Conservation (phyloP, 257 asterid genomes). For the Vinca minor region DNA sequence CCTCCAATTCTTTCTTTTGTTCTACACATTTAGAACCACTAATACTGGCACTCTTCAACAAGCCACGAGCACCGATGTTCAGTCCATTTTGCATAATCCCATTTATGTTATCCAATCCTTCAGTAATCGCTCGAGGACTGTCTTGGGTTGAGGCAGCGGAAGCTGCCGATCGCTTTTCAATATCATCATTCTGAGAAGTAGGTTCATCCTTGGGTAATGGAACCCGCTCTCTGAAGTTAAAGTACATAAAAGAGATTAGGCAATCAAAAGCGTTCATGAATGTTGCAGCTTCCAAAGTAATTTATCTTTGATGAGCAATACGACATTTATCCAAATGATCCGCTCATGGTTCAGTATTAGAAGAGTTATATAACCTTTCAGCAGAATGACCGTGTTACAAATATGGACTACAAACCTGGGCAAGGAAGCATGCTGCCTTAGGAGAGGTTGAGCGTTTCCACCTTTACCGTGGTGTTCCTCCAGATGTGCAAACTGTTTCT, state of each 20-base stretch:
- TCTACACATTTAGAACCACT: conserved; percentile 82
- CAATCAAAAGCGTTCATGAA: neutral
- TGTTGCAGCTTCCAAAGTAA: neutral
- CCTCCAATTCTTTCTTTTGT: conserved; percentile 50
- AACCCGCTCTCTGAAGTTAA: conserved; percentile 65
- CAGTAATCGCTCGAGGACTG: conserved; percentile 48
- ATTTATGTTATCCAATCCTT: conserved; percentile 29
- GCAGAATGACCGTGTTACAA: neutral
- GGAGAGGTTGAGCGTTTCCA: conserved; percentile 57
- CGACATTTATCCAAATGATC: no score
- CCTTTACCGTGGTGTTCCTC: conserved; percentile 83
- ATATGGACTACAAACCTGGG: conserved; percentile 55
- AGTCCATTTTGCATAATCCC: conserved; percentile 31
- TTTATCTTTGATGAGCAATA: neutral
- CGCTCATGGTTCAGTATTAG: neutral
- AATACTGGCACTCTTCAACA: conserved; percentile 90
- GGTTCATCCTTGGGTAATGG: conserved; percentile 62
- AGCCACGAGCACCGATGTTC: conserved; percentile 58
- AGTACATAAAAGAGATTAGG: conserved; percentile 1
- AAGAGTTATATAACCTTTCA: neutral
- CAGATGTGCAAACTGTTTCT: conserved; percentile 91
- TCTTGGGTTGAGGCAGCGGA: conserved; percentile 58
- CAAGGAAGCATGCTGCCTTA: conserved; percentile 77
- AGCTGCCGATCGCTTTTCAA: conserved; percentile 52
- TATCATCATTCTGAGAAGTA: conserved; percentile 30